Evolutionary conservation across 768 basidiomycete species (phyloP).

Genomic region (Amanita rubescens): DNA sequence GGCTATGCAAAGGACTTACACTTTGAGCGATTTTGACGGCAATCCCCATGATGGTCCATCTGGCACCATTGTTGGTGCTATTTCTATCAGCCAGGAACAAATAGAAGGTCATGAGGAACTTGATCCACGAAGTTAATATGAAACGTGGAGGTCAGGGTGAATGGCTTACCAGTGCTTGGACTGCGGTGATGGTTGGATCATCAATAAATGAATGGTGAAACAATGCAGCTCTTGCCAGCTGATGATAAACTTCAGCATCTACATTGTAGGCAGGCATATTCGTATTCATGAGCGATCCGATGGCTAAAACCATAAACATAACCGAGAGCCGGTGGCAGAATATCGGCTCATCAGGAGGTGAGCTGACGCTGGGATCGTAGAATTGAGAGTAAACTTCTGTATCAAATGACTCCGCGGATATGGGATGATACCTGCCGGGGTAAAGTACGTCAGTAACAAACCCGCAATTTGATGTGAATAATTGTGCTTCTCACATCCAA

Average conservation of each 20-base stretch:
- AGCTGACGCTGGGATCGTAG: constrained; percentile 37
- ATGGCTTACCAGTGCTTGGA: constrained; percentile 54
- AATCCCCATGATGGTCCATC: constrained; percentile 64
- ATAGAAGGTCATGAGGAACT: constrained; percentile 69
- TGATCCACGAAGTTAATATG: constrained; percentile 5
- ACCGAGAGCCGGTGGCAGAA: constrained; percentile 55
- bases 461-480: neutral
- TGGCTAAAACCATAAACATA: constrained; percentile 59
- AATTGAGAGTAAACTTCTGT: constrained; percentile 52
- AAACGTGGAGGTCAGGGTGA: neutral
- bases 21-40: constrained; percentile 66
- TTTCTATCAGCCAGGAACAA: constrained; percentile 63
- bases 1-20: constrained; percentile 34
- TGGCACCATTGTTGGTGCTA: constrained; percentile 54
- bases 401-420: constrained; percentile 52
- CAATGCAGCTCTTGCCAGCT: constrained; percentile 55
- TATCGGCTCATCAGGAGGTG: constrained; percentile 43
- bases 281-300: constrained; percentile 57
- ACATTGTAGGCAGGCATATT: constrained; percentile 48
- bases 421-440: constrained; percentile 54
- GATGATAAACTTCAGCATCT: constrained; percentile 67
- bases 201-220: constrained; percentile 62
- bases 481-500: constrained; percentile 51
- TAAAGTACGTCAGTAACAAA: neutral
- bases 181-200: constrained; percentile 58